These are phyloP conservation scores for Apocynum venetum DNA, from an alignment of 257 asterid species.

Conservation along the genomic window DNA sequence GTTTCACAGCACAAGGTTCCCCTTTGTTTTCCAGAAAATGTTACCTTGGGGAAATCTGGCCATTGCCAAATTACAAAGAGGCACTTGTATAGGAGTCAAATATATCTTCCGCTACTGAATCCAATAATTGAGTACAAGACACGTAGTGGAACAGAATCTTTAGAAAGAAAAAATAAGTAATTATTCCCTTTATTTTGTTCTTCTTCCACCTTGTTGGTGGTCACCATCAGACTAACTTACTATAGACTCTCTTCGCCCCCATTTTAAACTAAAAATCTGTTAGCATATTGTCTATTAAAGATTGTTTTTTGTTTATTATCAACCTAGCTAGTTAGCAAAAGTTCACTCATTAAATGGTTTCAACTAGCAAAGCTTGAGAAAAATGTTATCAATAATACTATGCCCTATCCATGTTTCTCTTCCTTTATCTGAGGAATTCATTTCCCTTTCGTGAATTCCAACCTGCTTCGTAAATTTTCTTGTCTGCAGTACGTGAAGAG, in stretches of 20 bases:
- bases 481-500: constrained; percentile 10
- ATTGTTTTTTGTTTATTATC: no score
- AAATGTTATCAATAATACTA: no score
- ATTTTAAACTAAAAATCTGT: no score
- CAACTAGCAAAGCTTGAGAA: neutral
- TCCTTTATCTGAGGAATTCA: neutral
- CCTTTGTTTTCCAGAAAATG: neutral
- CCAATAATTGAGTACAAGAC: constrained; percentile 2
- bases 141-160: neutral
- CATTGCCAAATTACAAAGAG: neutral
- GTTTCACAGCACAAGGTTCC: neutral
- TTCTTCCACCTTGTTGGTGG: neutral
- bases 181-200: neutral
- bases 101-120: neutral
- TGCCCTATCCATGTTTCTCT: no score
- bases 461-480: neutral
- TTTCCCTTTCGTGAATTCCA: neutral
- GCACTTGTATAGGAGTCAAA: neutral
- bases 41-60: neutral
- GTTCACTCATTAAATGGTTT: neutral
- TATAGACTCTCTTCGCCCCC: neutral
- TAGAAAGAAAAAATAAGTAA: neutral
- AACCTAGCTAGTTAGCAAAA: no score
- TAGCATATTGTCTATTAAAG: no score
- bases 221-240: neutral